A percentile compares a stretch with the other conserved stretches of the same genome.
Evolutionary conservation across 495 filamentous ascomycete species (phyloP).

Genomic region (Aspergillus wentii): DNA sequence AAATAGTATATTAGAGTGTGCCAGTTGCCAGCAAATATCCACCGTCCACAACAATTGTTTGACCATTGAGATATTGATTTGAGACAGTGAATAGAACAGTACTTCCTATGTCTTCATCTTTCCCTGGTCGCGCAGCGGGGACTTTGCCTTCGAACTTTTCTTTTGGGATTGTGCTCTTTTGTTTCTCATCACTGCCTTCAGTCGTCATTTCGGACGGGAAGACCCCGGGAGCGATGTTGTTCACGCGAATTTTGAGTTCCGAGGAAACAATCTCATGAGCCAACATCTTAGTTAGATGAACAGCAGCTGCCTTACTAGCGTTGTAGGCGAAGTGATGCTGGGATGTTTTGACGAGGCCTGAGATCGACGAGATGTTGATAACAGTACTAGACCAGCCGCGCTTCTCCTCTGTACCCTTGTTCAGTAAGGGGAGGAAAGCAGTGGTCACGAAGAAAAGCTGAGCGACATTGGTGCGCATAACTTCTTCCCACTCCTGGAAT

Average conservation of each 20-base stretch:
- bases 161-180: slow-evolving; percentile 55
- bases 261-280: slow-evolving; percentile 31
- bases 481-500: slow-evolving; percentile 29
- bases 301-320: slow-evolving; percentile 30
- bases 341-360: slow-evolving; percentile 28
- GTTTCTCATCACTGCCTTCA: slow-evolving; percentile 35
- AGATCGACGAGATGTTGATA: slow-evolving; percentile 49
- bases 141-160: slow-evolving; percentile 51
- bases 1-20: too few species aligned
- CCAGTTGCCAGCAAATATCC: slow-evolving; percentile 31
- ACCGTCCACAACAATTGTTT: slow-evolving; percentile 55
- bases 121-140: slow-evolving; percentile 50
- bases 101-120: slow-evolving; percentile 63
- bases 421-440: slow-evolving; percentile 19
- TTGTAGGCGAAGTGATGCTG: slow-evolving; percentile 40
- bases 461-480: slow-evolving; percentile 33
- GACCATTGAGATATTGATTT: slow-evolving; percentile 62
- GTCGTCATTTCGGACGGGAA: slow-evolving; percentile 43
- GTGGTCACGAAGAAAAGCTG: slow-evolving; percentile 33
- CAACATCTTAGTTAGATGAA: slow-evolving; percentile 38
- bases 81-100: slow-evolving; percentile 50
- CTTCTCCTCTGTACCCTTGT: slow-evolving; percentile 28
- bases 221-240: slow-evolving; percentile 40
- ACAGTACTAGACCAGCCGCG: slow-evolving; percentile 37
- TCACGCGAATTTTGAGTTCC: slow-evolving; percentile 32